phyloP scores from a whole-genome alignment of 2,329 filamentous ascomycete genomes.

The Cytospora piceae region DNA sequence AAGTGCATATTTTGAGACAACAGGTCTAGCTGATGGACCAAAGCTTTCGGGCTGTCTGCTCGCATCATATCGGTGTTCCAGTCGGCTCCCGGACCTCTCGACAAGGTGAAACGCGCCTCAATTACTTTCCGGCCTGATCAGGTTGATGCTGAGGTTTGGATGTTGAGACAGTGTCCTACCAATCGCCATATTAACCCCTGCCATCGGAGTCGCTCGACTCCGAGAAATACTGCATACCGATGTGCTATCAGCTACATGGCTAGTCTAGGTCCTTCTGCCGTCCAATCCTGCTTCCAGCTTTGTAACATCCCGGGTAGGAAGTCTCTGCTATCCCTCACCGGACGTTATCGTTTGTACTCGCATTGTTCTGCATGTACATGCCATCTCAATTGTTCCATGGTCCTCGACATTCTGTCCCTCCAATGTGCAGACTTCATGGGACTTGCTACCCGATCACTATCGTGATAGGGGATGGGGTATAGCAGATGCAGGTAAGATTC shows the following conservation, averaged over 20 bases:
- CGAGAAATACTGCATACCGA: conserved; percentile 12
- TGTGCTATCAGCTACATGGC: background rate
- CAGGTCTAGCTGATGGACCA: background rate
- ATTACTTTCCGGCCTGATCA: conserved; percentile 40
- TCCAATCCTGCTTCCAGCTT: background rate
- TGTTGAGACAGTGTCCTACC: conserved; percentile 50
- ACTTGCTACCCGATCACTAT: background rate
- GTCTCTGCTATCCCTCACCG: too few relatives aligned
- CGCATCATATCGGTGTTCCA: conserved; percentile 37
- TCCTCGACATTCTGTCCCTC: background rate
- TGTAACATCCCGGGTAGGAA: background rate
- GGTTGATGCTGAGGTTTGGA: conserved; percentile 39
- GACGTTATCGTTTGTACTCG: too few relatives aligned
- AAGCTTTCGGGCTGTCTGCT: background rate
- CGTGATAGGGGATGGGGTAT: background rate
- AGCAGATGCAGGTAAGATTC: background rate
- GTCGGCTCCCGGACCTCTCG: conserved; percentile 36
- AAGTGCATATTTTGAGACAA: background rate
- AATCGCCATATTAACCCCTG: conserved; percentile 32
- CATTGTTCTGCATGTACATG: too few relatives aligned
- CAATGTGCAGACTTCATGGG: background rate
- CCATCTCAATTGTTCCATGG: too few relatives aligned
- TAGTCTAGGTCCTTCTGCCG: too few relatives aligned
- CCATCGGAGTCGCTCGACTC: conserved; percentile 26
- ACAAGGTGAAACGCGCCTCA: conserved; percentile 39